Evolutionary conservation across 495 filamentous ascomycete species (phyloP).

Genomic region (Penicillium dipodomyicola): DNA sequence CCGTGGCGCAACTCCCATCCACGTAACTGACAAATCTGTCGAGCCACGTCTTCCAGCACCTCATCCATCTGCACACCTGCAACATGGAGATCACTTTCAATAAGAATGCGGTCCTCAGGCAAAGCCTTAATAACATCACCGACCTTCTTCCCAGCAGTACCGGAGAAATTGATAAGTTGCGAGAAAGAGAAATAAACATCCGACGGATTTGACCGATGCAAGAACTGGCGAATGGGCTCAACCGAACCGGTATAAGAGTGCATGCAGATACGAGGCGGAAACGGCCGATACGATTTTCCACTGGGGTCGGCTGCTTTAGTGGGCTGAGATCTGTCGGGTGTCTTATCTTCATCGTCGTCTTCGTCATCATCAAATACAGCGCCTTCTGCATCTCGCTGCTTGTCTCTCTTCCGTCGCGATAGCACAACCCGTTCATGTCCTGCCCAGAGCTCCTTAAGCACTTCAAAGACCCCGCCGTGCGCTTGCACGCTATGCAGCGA

Average conservation of each 20-base stretch:
- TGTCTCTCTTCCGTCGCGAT: conserved; percentile 60
- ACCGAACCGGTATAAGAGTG: conserved; percentile 89
- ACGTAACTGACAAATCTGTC: conserved; percentile 71
- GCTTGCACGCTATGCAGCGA: conserved; percentile 91
- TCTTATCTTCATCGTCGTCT: conserved; percentile 13
- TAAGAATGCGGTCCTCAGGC: conserved; percentile 73
- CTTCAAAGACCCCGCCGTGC: conserved; percentile 78
- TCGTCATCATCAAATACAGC: conserved; percentile 38
- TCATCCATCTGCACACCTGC: conserved; percentile 83
- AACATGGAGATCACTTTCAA: conserved; percentile 87
- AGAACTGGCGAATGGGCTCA: conserved; percentile 73
- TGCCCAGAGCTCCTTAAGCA: conserved; percentile 72
- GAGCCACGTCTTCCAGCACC: conserved; percentile 67
- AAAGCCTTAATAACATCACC: conserved; percentile 67
- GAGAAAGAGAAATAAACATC: conserved; percentile 90
- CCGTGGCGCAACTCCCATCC: conserved; percentile 76
- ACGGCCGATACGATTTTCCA: conserved; percentile 53
- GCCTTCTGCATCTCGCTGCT: conserved; percentile 34
- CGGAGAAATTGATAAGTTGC: conserved; percentile 72
- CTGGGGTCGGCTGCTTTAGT: conserved; percentile 31
- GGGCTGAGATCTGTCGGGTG: conserved; percentile 4
- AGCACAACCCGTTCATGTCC: conserved; percentile 71
- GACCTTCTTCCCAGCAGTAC: conserved; percentile 50
- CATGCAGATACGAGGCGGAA: conserved; percentile 87
- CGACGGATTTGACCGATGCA: conserved; percentile 69